Base-by-base conservation (phyloP, 306 rosid genomes). In the Purshia tridentata region DNA sequence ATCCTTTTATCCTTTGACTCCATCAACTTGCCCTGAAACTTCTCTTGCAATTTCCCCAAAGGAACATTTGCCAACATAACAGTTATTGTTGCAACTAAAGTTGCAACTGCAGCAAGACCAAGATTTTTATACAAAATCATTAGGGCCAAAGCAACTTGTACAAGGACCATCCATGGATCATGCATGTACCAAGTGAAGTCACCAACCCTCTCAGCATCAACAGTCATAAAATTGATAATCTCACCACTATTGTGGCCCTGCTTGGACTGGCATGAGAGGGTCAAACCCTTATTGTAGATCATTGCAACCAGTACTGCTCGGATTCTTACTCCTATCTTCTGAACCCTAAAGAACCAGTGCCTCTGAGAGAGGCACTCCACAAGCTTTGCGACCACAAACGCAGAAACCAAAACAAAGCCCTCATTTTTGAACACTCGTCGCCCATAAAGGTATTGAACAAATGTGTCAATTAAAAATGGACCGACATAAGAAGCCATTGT, bases 131-230 rank as follows among this genome's bases (percentile, higher is more conserved):
- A 88, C 66, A 93, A 79, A 76, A 93, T 78, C 59, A 87, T 9
- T 77, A 93, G 61, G 44, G 98, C 96, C 60, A 93, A 69, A 49
- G 57, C 72, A 76, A 93, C 84, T 77, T 93, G 93, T 53, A 93
- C 41, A 86, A 88, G 29, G 37, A 80, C 67, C 84, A 85, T 72
- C 96, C 93, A 91, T 15, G 85, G 80, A 48, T 86, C 86, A 65
- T 93, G 96, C 86, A 93, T 58, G 71, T 83, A 85, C 96, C 92
- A 84, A 77, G 77, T 54, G 79, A 83, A 89, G 0, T 86, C 87
- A 29, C 96, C 92, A 8, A 93, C 50, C 69, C 96, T 84, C 72
- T 72, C 89, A 23, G 97, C 98, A 82, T 93, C 98, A 76, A 93
- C 90, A 2, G 96, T 83, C 92, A 93, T 76, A 68, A 91, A 89